A percentile compares a stretch with the other conserved stretches of the same genome.
phyloP scores from a whole-genome alignment of 495 filamentous ascomycete genomes.

The Penicillium bovifimosum region DNA sequence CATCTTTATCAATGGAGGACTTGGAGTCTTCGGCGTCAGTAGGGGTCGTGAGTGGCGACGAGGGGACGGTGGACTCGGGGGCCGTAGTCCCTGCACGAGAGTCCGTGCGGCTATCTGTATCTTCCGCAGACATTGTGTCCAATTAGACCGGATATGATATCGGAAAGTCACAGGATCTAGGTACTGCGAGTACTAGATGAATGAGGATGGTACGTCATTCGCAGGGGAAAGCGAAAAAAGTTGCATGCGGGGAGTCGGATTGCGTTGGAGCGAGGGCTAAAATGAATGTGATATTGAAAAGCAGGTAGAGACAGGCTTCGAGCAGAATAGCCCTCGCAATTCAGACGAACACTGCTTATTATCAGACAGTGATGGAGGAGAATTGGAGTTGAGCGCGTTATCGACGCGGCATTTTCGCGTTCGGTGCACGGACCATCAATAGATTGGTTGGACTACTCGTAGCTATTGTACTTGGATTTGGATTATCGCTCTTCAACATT shows the following conservation, averaged over 20 bases:
- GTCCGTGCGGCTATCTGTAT: conserved; percentile 29
- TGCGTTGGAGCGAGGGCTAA: not conserved
- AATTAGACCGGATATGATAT: not conserved
- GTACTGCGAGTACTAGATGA: not conserved
- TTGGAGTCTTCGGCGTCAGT: conserved; percentile 18
- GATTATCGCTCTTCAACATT: too few species aligned
- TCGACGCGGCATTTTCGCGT: conserved; percentile 26
- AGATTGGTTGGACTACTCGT: conserved; percentile 14
- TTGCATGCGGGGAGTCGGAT: not conserved
- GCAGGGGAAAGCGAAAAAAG: conserved; percentile 8
- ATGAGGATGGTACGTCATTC: conserved; percentile 15
- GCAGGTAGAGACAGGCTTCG: not conserved
- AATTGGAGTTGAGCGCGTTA: not conserved
- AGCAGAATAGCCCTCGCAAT: not conserved
- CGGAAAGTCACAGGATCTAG: not conserved
- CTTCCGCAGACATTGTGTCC: conserved; percentile 28
- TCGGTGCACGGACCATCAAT: conserved; percentile 32
- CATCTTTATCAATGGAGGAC: not conserved
- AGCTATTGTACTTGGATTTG: too few species aligned
- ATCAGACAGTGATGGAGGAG: not conserved
- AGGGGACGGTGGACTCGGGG: conserved; percentile 40
- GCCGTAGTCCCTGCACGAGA: conserved; percentile 28
- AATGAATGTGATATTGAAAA: not conserved
- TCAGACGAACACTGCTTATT: not conserved
- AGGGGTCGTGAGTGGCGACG: conserved; percentile 33